Conservation (phyloP, 352 stramenopile species). For the Phytophthora sojae region DNA sequence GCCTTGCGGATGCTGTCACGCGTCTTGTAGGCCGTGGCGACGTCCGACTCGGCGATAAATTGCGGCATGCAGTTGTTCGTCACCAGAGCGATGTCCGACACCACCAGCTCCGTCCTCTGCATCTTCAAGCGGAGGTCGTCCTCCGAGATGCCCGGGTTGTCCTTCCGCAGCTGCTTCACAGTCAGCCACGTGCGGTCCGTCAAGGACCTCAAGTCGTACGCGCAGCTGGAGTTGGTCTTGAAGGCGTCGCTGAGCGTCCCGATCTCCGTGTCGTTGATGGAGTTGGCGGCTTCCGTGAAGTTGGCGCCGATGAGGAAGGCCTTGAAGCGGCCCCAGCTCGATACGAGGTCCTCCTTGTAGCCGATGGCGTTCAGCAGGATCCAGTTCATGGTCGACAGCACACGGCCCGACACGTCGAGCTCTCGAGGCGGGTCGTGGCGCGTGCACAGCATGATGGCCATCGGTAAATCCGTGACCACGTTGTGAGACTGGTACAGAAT, state of each 20-base stretch:
- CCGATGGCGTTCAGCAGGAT: slow-evolving; percentile 50
- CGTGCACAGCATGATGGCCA: slow-evolving; percentile 59
- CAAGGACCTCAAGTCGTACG: slow-evolving; percentile 46
- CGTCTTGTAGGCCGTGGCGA: slow-evolving; percentile 40
- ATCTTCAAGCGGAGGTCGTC: slow-evolving; percentile 53
- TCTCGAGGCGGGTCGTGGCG: slow-evolving; percentile 29
- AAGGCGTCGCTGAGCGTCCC: slow-evolving; percentile 45
- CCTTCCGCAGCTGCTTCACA: slow-evolving; percentile 52
- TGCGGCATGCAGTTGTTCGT: slow-evolving; percentile 59
- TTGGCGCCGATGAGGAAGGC: slow-evolving; percentile 39
- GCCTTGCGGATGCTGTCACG: slow-evolving; percentile 66
- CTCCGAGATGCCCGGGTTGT: slow-evolving; percentile 42
- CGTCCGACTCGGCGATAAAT: slow-evolving; percentile 38
- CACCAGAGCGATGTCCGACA: slow-evolving; percentile 55
- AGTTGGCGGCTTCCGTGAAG: slow-evolving; percentile 38
- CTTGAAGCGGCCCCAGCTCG: slow-evolving; percentile 42
- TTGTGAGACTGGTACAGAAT: slow-evolving; percentile 71
- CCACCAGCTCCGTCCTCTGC: slow-evolving; percentile 53
- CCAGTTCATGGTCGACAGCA: slow-evolving; percentile 47
- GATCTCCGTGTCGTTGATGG: slow-evolving; percentile 43
- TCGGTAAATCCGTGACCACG: slow-evolving; percentile 58
- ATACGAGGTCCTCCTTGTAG: slow-evolving; percentile 45
- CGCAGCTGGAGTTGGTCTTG: slow-evolving; percentile 47
- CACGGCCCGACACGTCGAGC: slow-evolving; percentile 37
- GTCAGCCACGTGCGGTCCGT: slow-evolving; percentile 51